Conservation (phyloP, 2,329 filamentous ascomycete genomes). For the Neoascochyta sp. region DNA sequence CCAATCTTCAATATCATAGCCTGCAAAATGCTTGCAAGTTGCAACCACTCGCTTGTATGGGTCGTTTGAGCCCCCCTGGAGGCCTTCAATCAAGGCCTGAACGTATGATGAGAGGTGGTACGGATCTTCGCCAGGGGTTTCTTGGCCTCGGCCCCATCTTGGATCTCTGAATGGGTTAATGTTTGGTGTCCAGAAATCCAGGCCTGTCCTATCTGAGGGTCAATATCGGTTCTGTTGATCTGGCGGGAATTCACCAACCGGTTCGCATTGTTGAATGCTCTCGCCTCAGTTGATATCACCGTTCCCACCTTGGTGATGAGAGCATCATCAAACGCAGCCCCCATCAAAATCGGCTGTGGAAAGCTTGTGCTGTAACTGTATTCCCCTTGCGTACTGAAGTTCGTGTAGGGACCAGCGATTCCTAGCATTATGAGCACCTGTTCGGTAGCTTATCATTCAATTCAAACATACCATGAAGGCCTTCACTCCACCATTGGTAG, state of each 20-base stretch:
- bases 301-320: constrained; percentile 57
- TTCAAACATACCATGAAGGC: constrained; percentile 52
- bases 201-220: constrained; percentile 42
- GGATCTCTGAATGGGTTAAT: constrained; percentile 64
- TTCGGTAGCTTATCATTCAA: too few relatives aligned
- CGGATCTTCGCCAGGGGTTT: constrained; percentile 59
- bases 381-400: constrained; percentile 52
- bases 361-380: constrained; percentile 64
- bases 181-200: constrained; percentile 62
- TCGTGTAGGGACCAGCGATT: constrained; percentile 55
- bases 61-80: constrained; percentile 47
- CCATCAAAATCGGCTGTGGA: constrained; percentile 61
- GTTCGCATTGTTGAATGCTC: constrained; percentile 62
- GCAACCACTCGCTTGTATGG: constrained; percentile 27
- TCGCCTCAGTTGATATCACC: constrained; percentile 58
- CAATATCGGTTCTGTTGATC: constrained; percentile 1
- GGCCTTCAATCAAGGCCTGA: constrained; percentile 51
- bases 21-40: constrained; percentile 41
- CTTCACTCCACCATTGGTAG: constrained; percentile 56
- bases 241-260: neutral
- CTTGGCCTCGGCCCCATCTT: constrained; percentile 51
- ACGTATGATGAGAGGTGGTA: constrained; percentile 53
- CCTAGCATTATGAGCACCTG: too few relatives aligned
- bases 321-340: constrained; percentile 61
- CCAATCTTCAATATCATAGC: constrained; percentile 32